Evolutionary conservation across 2,329 filamentous ascomycete species (phyloP), one percentile per base, ranked within the genome.

Genomic region (Alternaria panax): DNA sequence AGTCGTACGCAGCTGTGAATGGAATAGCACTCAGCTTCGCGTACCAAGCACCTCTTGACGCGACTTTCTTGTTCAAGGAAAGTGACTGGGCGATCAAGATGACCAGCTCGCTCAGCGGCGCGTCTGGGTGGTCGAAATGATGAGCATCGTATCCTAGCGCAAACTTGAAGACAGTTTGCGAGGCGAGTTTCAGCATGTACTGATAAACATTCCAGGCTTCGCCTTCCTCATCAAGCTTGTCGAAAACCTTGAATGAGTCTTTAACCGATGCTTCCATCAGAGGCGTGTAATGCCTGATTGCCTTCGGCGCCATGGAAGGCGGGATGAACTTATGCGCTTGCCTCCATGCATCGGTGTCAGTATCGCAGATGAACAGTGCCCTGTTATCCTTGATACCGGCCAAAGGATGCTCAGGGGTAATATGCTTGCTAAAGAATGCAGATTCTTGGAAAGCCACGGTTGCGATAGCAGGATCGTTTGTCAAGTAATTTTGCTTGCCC

Each of bases 161-260:
- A 28, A 65, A 58, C 14, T 61, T 58, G 25, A 56, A 60, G 11
- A 65, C 55, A 4, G 57, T 56, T 12, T 65, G 60, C 3, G 54
- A 58, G 1, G 57, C 63, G 7, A 65, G 54, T 43, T 65, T 65
- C 12, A 65, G 27, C 63, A 65, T 65, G 51, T 65, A 65, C 40
- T 61, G 57, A 11, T 65, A 65, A 4, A 63, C 63, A 20, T 65
- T 65, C 57, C 57, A 65, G 1, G 57, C 52, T 34, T 65, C 57
- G n/a, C 50, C 60, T 11, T 60, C n/a, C 27, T 58, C 60, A 27
- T 65, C 56, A 4, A 65, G 60, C 55, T 63, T 20, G 25, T 65
- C 63, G n/a, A 65, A 65, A 5, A 65, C 63, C 25, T 63, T 63
- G 57, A 61, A 65, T 1, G 57, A 56, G 36, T 60, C 60, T 14